phyloP scores from a whole-genome alignment of 805 yeast genomes.

The Sugiyamaella valdiviana region DNA sequence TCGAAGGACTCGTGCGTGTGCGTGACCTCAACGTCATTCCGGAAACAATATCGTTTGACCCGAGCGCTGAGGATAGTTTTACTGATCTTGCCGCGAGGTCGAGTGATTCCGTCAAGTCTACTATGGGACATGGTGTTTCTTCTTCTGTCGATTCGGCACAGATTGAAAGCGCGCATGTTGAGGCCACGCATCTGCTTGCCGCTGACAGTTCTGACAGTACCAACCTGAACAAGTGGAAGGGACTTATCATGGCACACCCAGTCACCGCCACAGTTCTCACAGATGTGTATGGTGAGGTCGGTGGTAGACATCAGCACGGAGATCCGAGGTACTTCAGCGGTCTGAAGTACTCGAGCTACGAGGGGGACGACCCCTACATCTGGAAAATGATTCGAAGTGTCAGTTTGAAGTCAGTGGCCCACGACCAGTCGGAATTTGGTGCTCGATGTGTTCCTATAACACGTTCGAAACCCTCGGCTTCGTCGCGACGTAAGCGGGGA shows the following conservation, averaged over 20 bases:
- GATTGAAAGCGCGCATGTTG: conserved; percentile 6
- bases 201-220: conserved; percentile 1
- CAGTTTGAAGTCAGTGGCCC: conserved; percentile 50
- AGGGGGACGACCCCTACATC: conserved; percentile 61
- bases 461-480: background rate
- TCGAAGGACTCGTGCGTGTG: conserved; percentile 5
- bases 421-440: conserved; percentile 65
- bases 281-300: conserved; percentile 20
- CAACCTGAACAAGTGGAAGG: background rate
- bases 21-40: conserved; percentile 16
- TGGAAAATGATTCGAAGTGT: conserved; percentile 48
- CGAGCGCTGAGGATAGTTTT: conserved; percentile 5
- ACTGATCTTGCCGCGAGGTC: conserved; percentile 4
- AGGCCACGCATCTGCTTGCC: conserved; percentile 7
- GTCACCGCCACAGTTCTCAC: conserved; percentile 14
- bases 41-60: conserved; percentile 18
- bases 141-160: background rate
- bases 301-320: background rate
- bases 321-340: background rate
- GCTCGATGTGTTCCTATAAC: conserved; percentile 18
- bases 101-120: background rate
- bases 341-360: conserved; percentile 47
- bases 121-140: background rate
- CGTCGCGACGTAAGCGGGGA: conserved; percentile 22
- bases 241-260: conserved; percentile 7